Base-by-base conservation (phyloP, 108 stramenopile genomes). In the Nitzschia inconspicua region DNA sequence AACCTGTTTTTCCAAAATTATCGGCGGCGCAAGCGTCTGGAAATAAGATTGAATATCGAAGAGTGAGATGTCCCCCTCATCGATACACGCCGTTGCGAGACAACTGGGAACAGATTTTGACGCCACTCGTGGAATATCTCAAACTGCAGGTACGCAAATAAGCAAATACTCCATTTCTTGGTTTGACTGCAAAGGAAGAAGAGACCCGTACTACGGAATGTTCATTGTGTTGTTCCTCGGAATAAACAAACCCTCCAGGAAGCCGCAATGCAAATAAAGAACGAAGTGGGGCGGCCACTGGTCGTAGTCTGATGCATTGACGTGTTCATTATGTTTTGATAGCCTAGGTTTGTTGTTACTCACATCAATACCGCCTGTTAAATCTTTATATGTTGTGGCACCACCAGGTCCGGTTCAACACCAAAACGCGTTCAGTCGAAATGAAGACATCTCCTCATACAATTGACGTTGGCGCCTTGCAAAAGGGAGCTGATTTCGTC, bases 401-500 rank as follows among this genome's bases (percentile, higher is more conserved):
- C 18, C 34, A 46, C 11, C 65, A 85, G 76, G 93, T 95, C 27
- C 82, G 98, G 28, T 99, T 98, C 80, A 98, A 99, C 72, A 96
- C 96, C 8, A 96, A 96, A 54, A 89, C 91, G 26, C 80, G 99
- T 18, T 94, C 82, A 44, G 97, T 99, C 0, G 99, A 99, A 65
- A 77, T 99, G 87, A 96, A 96, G 70, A 95, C 96, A 7, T 95
- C 93, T 9, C 63, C 65, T 16, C 90, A 95, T 47, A 98, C 99
- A 8, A 39, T 87, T 24, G 96, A 97, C 62, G 58, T 79, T 19
- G 88, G 89, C 10, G 89, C 94, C 6, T 77, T 98, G 11, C 97
- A 98, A 73, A 97, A 97, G 63, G 96, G 91, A 22, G 94, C 95
- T 7, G 97, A 99, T 70, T 99, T 98, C 69, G 85, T 96, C n/a